Percentiles rank a stretch among this genome's conserved stretches.
These are phyloP conservation scores for Yamadazyma philogaea DNA, from an alignment of 805 yeast genomes.

Conservation along the genomic window DNA sequence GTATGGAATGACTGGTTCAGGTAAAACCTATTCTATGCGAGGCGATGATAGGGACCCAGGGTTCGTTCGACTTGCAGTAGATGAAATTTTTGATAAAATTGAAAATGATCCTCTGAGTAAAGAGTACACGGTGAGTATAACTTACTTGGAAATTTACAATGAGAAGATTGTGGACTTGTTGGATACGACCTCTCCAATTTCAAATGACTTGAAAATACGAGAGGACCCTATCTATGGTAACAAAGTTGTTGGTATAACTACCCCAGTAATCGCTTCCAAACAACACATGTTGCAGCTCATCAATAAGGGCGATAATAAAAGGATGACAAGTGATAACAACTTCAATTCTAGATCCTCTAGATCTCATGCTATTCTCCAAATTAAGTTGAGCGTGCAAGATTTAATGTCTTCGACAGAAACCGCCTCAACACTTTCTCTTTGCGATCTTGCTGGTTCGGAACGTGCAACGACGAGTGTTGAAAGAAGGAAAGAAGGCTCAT, in stretches of 20 bases:
- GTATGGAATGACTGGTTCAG: slow-evolving; percentile 93
- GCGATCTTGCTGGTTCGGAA: slow-evolving; percentile 98
- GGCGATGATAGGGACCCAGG: slow-evolving; percentile 67
- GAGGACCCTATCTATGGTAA: slow-evolving; percentile 76
- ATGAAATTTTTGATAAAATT: slow-evolving; percentile 52
- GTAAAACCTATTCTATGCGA: slow-evolving; percentile 85
- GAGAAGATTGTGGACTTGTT: slow-evolving; percentile 81
- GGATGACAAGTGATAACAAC: slow-evolving; percentile 87
- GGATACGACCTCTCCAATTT: slow-evolving; percentile 25
- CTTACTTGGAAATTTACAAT: slow-evolving; percentile 84
- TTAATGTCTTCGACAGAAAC: slow-evolving; percentile 35
- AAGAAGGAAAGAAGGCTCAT: slow-evolving; percentile 90
- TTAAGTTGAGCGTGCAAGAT: slow-evolving; percentile 52
- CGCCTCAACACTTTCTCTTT: slow-evolving; percentile 68
- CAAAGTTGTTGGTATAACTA: slow-evolving; percentile 68
- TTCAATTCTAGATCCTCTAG: slow-evolving; percentile 84
- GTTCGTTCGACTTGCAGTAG: slow-evolving; percentile 64
- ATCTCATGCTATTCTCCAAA: slow-evolving; percentile 84
- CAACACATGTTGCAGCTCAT: slow-evolving; percentile 61
- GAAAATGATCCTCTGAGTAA: slow-evolving; percentile 24
- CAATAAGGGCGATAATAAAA: slow-evolving; percentile 63
- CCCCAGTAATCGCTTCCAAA: slow-evolving; percentile 53
- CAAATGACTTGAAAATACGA: slow-evolving; percentile 64
- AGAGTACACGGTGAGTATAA: slow-evolving; percentile 50
- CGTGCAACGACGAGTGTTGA: slow-evolving; percentile 70